phyloP scores from a whole-genome alignment of 768 basidiomycete species.

The Leccinum boreale region DNA sequence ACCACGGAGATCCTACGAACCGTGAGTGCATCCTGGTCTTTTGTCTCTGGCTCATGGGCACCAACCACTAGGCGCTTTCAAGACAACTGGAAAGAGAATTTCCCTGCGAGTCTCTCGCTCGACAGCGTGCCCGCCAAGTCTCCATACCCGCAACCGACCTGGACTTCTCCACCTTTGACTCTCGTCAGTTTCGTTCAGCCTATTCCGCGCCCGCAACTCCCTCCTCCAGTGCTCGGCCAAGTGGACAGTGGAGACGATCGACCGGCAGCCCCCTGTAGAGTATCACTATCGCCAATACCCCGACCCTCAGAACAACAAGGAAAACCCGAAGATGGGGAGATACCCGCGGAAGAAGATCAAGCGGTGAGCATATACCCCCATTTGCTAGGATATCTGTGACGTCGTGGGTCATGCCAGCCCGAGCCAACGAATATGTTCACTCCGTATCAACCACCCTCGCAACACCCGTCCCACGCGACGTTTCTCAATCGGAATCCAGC shows the following conservation, averaged over 20 bases:
- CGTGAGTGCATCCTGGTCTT: conserved; percentile 18
- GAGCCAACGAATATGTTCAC: conserved; percentile 20
- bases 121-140: conserved; percentile 16
- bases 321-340: not conserved
- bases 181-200: conserved; percentile 21
- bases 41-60: not conserved
- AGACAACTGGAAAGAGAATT: conserved; percentile 28
- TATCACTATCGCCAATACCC: not conserved
- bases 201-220: conserved; percentile 17
- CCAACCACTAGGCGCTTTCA: not conserved
- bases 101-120: conserved; percentile 7
- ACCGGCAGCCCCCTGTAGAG: not conserved
- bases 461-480: conserved; percentile 17
- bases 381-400: not conserved
- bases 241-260: not conserved
- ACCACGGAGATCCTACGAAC: conserved; percentile 29
- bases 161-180: conserved; percentile 17
- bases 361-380: conserved; percentile 1
- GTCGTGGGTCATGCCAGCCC: not conserved
- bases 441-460: conserved; percentile 25
- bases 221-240: not conserved
- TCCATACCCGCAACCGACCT: conserved; percentile 27
- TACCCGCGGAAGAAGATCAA: not conserved
- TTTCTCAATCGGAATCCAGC: conserved; percentile 1
- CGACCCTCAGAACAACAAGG: not conserved